These are phyloP conservation scores for Podosphaera fusca DNA, from an alignment of 2,329 filamentous ascomycete species.

Conservation along the genomic window DNA sequence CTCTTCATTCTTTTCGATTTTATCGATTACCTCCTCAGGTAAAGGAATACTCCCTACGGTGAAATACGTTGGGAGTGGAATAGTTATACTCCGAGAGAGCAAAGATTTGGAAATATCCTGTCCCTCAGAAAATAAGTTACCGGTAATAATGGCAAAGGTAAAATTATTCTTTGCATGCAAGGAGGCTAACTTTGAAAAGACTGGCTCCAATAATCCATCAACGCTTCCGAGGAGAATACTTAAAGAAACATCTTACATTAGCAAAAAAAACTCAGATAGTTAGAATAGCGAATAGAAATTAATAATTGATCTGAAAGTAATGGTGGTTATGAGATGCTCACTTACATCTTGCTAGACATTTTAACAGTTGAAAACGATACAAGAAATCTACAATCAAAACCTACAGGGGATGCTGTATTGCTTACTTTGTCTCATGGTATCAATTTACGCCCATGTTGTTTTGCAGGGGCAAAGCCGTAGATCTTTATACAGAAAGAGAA, in stretches of 20 bases:
- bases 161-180: conserved; percentile 79
- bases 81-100: conserved; percentile 43
- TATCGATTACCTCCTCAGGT: conserved; percentile 46
- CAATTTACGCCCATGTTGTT: too few species aligned
- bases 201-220: conserved; percentile 51
- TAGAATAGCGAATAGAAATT: neutral
- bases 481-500: too few species aligned
- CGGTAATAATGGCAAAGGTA: conserved; percentile 60
- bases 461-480: too few species aligned
- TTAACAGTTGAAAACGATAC: neutral
- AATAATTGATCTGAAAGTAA: neutral
- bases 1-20: conserved; percentile 45
- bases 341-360: neutral
- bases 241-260: neutral
- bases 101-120: conserved; percentile 37
- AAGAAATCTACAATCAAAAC: too few species aligned
- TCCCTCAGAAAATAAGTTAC: conserved; percentile 57
- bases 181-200: conserved; percentile 57
- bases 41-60: conserved; percentile 53
- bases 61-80: conserved; percentile 80
- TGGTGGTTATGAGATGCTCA: neutral
- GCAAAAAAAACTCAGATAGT: neutral
- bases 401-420: too few species aligned
- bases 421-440: too few species aligned
- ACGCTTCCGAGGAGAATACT: conserved; percentile 50